A percentile compares a stretch with the other conserved stretches of the same genome.
Conservation (phyloP, 2,329 filamentous ascomycete genomes). For the Zymoseptoria pseudotritici region DNA sequence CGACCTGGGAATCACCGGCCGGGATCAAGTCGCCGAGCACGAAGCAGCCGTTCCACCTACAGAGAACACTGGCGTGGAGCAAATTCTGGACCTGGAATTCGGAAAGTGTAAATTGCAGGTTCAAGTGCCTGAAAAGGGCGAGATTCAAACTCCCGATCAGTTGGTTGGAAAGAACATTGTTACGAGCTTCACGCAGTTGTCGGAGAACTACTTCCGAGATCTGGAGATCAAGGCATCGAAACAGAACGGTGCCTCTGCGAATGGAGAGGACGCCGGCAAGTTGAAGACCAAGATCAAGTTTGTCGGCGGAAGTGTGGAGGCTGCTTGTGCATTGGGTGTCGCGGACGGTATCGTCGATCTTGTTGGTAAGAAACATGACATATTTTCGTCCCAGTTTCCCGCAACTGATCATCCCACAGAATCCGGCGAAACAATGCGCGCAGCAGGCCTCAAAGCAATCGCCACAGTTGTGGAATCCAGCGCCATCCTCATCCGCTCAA, state of each 20-base stretch:
- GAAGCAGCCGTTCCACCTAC: slow-evolving; percentile 40
- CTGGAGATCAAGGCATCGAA: slow-evolving; percentile 53
- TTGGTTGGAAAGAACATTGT: slow-evolving; percentile 88
- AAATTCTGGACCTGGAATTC: slow-evolving; percentile 85
- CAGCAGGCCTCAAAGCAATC: slow-evolving; percentile 86
- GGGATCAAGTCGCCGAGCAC: slow-evolving; percentile 88
- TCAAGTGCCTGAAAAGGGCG: slow-evolving; percentile 86
- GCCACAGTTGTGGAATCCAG: slow-evolving; percentile 85
- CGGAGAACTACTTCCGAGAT: slow-evolving; percentile 73
- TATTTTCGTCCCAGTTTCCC: not conserved
- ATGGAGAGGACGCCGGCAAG: slow-evolving; percentile 41
- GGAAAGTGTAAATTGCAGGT: slow-evolving; percentile 89
- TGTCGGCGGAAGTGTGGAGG: slow-evolving; percentile 92
- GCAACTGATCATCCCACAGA: slow-evolving; percentile 40
- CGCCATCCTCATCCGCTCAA: slow-evolving; percentile 88
- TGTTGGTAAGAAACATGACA: slow-evolving; percentile 60
- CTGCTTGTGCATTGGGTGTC: slow-evolving; percentile 88
- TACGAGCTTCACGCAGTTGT: slow-evolving; percentile 85
- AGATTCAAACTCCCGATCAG: slow-evolving; percentile 61
- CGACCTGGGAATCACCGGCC: slow-evolving; percentile 89
- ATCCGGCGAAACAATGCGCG: slow-evolving; percentile 97
- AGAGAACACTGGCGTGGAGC: slow-evolving; percentile 60
- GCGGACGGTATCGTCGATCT: slow-evolving; percentile 97
- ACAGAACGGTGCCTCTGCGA: slow-evolving; percentile 32
- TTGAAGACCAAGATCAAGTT: slow-evolving; percentile 85